Evolutionary conservation across 805 yeast genomes (phyloP).

Genomic region (Teunomyces funiuensis): DNA sequence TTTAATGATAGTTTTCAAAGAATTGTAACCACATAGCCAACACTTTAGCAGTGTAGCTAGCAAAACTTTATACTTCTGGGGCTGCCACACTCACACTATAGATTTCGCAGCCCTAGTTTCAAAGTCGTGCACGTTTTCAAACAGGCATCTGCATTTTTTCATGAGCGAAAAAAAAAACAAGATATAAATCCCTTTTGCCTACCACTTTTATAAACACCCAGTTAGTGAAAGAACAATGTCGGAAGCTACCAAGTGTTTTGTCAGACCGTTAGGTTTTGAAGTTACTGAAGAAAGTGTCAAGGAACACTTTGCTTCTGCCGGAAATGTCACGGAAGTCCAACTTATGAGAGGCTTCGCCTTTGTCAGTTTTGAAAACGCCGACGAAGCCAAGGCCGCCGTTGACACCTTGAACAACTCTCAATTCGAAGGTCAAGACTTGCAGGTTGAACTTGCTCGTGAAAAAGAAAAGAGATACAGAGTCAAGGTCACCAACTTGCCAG

Average conservation of each 20-base stretch:
- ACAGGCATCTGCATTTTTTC: background rate
- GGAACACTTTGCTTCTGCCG: constrained; percentile 65
- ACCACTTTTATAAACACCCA: background rate
- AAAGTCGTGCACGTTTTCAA: background rate
- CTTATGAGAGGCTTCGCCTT: constrained; percentile 84
- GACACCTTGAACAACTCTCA: constrained; percentile 45
- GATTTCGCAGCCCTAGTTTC: background rate
- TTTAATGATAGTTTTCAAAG: constrained; percentile 1
- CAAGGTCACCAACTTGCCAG: constrained; percentile 67
- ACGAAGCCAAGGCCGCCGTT: constrained; percentile 50
- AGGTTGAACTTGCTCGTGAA: constrained; percentile 55
- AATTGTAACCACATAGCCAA: no score
- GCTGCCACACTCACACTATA: no score
- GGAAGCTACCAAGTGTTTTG: constrained; percentile 40
- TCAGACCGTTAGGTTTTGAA: constrained; percentile 63
- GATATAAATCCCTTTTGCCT: background rate
- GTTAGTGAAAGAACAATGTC: constrained; percentile 8
- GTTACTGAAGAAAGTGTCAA: constrained; percentile 56
- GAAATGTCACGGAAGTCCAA: constrained; percentile 66
- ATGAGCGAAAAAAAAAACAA: background rate
- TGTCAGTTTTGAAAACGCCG: constrained; percentile 75
- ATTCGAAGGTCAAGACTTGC: constrained; percentile 51
- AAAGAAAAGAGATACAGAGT: constrained; percentile 62
- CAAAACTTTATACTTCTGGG: no score
- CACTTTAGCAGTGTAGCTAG: no score